Evolutionary conservation across 148 eudicot species (phyloP), one percentile per base, ranked within the genome.

Genomic region (Hydrangea macrophylla): DNA sequence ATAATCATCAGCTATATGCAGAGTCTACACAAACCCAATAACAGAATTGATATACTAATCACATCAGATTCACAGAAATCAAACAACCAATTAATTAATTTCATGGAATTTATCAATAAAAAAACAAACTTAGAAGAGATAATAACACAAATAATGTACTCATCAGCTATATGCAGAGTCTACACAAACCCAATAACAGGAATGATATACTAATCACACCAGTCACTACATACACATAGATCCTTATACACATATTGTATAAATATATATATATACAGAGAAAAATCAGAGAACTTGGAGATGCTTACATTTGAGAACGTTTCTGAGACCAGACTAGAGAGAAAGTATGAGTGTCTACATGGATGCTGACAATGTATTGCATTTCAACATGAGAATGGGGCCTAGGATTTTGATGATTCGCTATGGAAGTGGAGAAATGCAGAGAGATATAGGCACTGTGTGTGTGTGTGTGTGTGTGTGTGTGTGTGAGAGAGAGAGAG

Each of bases 391-490:
- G n/a, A 15, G 26, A 61, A 61, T 40, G 48, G 50, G 26, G 26
- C 8, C 32, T 62, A 62, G 66, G 66, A 33, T 62, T 62, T 62
- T 23, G 32, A 60, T n/a, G 42, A 20, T 60, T 23, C 31, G 25
- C 17, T 31, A 33, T 18, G 26, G 31, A 31, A 31, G 9, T 33
- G 26, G 42, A 15, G 31, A 56, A 17, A 27, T 27, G 3, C 20
- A 58, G 61, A 58, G 61, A 9, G 36, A 58, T 22, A 56, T 30
- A 27, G 33, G n/a, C n/a, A n/a, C n/a, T 35, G 8, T 4, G 8
- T 3, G 8, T 3, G 39, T 4, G 4, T 35, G 5, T 8, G 8
- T n/a, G 39, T 4, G 39, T 35, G 8, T 4, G 8, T 3, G 8
- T 3, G 39, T 4, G 4, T 35, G 5, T 8, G 8, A 8, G 39